These are phyloP conservation scores for Lolium perenne DNA, from an alignment of 176 grass and related monocot genomes.

Conservation along the genomic window DNA sequence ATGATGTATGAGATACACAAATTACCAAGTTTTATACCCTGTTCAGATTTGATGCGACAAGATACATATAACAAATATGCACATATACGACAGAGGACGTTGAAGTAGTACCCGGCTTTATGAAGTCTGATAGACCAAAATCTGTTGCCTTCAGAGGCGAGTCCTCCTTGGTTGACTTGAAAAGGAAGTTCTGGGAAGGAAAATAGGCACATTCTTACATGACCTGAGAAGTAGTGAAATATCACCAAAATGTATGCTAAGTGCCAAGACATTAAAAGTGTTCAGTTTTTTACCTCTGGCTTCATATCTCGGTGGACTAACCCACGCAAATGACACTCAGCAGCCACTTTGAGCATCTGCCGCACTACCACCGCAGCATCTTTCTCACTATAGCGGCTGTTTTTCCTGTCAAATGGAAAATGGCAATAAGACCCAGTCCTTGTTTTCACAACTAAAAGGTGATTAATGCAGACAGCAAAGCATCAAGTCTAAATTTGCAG, in stretches of 20 bases:
- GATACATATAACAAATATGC: slow-evolving; percentile 39
- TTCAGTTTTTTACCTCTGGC: slow-evolving; percentile 80
- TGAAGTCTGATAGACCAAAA: slow-evolving; percentile 97
- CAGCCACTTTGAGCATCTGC: slow-evolving; percentile 99
- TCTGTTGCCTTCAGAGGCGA: slow-evolving; percentile 94
- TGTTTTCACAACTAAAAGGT: not conserved
- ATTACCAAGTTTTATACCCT: not conserved
- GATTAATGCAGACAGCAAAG: slow-evolving; percentile 28
- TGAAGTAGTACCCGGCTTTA: slow-evolving; percentile 77
- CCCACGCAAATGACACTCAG: slow-evolving; percentile 94
- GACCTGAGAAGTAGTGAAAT: slow-evolving; percentile 56
- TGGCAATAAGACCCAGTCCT: slow-evolving; percentile 25
- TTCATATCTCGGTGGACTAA: slow-evolving; percentile 99
- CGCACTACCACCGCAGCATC: slow-evolving; percentile 94
- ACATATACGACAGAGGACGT: not conserved
- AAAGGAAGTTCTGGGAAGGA: slow-evolving; percentile 97
- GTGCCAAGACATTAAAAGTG: slow-evolving; percentile 31
- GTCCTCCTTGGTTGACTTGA: slow-evolving; percentile 83
- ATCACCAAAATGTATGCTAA: slow-evolving; percentile 55
- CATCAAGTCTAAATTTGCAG: slow-evolving; percentile 29
- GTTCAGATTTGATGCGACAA: slow-evolving; percentile 30
- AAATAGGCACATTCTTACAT: slow-evolving; percentile 63
- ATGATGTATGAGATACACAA: slow-evolving; percentile 24
- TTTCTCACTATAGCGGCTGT: slow-evolving; percentile 97
- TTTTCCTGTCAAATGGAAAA: slow-evolving; percentile 63